These are phyloP conservation scores for Trichomonascaceae sp. DNA, from an alignment of 1,139 yeast genomes.

Conservation along the genomic window DNA sequence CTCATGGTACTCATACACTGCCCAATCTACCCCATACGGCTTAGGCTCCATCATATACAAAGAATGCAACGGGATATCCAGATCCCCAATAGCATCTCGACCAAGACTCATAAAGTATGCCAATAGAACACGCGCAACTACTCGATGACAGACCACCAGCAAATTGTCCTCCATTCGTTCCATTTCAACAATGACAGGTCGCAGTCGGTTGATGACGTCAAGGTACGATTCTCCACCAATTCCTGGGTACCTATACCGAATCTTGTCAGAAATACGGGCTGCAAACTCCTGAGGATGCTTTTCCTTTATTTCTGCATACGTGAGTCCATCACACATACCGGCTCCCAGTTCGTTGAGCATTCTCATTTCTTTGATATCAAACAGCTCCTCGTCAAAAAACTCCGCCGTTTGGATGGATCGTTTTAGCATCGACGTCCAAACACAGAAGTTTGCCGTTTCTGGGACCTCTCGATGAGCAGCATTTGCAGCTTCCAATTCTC, in stretches of 20 bases:
- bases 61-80: conserved; percentile 90
- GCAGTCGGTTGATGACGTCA: conserved; percentile 83
- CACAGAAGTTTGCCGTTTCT: conserved; percentile 68
- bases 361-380: conserved; percentile 80
- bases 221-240: conserved; percentile 95
- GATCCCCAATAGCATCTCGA: conserved; percentile 75
- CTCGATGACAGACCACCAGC: conserved; percentile 79
- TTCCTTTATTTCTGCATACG: conserved; percentile 72
- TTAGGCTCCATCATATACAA: conserved; percentile 84
- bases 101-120: conserved; percentile 87
- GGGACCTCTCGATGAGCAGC: conserved; percentile 32
- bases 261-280: conserved; percentile 66
- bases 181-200: conserved; percentile 87
- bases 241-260: conserved; percentile 87
- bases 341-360: conserved; percentile 93
- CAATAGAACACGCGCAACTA: conserved; percentile 76
- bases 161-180: conserved; percentile 89
- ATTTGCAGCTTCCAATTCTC: conserved; percentile 38
- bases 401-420: conserved; percentile 76
- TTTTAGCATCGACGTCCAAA: conserved; percentile 85
- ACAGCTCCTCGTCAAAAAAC: conserved; percentile 59
- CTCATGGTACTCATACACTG: conserved; percentile 81
- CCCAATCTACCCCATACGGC: conserved; percentile 93
- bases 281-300: conserved; percentile 72
- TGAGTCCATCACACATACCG: conserved; percentile 88